These are phyloP conservation scores for Colletotrichum sp. DNA, from an alignment of 2,329 filamentous ascomycete genomes.

Conservation along the genomic window DNA sequence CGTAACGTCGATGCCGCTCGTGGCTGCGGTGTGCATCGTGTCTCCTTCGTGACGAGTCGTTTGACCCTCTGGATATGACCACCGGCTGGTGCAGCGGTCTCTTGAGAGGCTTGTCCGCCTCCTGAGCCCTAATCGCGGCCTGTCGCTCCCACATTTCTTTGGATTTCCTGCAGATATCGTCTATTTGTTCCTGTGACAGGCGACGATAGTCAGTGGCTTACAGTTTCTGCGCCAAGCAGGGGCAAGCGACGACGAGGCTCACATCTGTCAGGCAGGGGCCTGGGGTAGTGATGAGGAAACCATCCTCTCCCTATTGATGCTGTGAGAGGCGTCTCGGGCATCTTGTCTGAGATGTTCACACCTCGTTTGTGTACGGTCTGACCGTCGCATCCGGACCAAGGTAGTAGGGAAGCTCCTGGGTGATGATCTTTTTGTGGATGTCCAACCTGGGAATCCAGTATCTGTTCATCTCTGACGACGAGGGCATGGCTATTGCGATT, in stretches of 20 bases:
- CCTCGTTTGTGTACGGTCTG: conserved; percentile 61
- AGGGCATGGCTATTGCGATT: conserved; percentile 2
- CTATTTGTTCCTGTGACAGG: conserved; percentile 61
- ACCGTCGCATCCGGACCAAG: conserved; percentile 64
- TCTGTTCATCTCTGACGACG: conserved; percentile 51
- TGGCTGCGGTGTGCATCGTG: conserved; percentile 35
- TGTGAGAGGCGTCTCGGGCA: conserved; percentile 19
- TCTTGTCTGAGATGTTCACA: conserved; percentile 36
- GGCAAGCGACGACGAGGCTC: conserved; percentile 33
- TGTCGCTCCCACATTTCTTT: conserved; percentile 63
- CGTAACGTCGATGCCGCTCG: conserved; percentile 29
- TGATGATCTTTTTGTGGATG: conserved; percentile 67
- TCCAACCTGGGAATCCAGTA: conserved; percentile 67
- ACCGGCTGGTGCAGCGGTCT: conserved; percentile 63
- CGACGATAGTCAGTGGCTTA: conserved; percentile 58
- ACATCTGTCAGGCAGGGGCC: conserved; percentile 65
- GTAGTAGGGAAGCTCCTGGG: conserved; percentile 62
- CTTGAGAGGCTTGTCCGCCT: conserved; percentile 57
- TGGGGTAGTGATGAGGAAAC: conserved; percentile 63
- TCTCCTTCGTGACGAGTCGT: conserved; percentile 38
- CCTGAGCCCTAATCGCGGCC: conserved; percentile 53
- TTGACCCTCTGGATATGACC: conserved; percentile 49
- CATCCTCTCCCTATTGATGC: conserved; percentile 60
- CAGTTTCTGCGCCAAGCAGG: neutral
- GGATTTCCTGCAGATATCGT: conserved; percentile 66